Evolutionary conservation across 164 flowering plant species (phyloP).

Genomic region (Chimonanthus salicifolius): DNA sequence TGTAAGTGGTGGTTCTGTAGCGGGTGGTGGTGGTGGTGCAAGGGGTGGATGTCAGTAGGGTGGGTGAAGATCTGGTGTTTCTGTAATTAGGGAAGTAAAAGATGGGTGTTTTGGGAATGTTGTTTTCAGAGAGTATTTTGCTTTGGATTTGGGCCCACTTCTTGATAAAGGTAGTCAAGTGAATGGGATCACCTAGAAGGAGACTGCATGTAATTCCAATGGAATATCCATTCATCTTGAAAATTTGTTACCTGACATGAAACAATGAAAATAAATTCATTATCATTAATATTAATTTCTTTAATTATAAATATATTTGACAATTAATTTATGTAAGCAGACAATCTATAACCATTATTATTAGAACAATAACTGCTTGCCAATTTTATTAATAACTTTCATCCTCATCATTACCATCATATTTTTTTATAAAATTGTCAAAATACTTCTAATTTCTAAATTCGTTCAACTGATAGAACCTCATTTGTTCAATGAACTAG

Average conservation of each 20-base stretch:
- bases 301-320: too few species aligned
- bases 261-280: not conserved
- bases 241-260: conserved; percentile 8
- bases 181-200: conserved; percentile 6
- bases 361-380: too few species aligned
- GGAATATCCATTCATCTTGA: conserved; percentile 4
- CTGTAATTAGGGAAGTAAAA: conserved; percentile 8
- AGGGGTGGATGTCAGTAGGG: not conserved
- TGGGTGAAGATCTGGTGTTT: not conserved
- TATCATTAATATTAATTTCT: too few species aligned
- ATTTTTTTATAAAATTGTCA: too few species aligned
- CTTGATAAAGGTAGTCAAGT: conserved; percentile 3
- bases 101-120: conserved; percentile 1
- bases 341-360: too few species aligned
- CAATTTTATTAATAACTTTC: too few species aligned
- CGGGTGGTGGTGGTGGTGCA: not conserved
- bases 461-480: too few species aligned
- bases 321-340: too few species aligned
- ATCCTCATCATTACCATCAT: too few species aligned
- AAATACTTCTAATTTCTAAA: too few species aligned
- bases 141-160: conserved; percentile 3
- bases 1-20: not conserved
- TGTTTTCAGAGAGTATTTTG: not conserved
- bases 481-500: too few species aligned
- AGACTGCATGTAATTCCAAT: conserved; percentile 4